Evolutionary conservation across 306 rosid genomes (phyloP), one percentile per base, ranked within the genome.

Genomic region (Astragalus membranaceus): DNA sequence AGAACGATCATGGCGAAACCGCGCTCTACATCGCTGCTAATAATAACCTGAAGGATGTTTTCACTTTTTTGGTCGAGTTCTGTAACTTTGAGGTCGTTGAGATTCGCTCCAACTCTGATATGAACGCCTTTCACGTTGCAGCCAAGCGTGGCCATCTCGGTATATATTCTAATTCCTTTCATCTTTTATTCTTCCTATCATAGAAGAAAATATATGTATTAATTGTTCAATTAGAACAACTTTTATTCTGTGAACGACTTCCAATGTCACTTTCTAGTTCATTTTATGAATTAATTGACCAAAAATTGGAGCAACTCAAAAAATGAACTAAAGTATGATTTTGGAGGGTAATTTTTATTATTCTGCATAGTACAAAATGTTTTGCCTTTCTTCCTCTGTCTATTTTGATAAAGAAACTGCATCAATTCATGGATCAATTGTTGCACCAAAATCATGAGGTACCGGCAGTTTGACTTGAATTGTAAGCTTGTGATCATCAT

Each of bases 111-210:
- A 90, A 87, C 80, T 78, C 80, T 83, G 97, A 94, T 80, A 78
- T 90, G 92, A 79, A 94, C 79, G 89, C 87, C 17, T 84, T 94
- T 73, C 97, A 90, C 15, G 86, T 87, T 37, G 98, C 98, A 13
- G 92, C 98, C 7, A 94, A 90, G 85, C 84, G 73, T 37, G 97
- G 98, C 49, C 83, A 90, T 74, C 82, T 90, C 41, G 97, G 98
- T 90, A 5, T 14, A 12, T 14, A 47, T 47, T 60, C 47, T 26
- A 26, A 26, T 26, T 26, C 30, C 30, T 26, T 26, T 26, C 17
- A 8, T 32, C 4, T 15, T 26, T 4, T 14, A 11, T 37, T 9
- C 15, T 36, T 20, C 8, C 32, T 51, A 29, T 50, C 1, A 6
- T 75, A 26, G 30, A 26, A 26, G 30, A 1, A 3, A 26, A 26